A percentile compares a stretch with the other conserved stretches of the same genome.
These are phyloP conservation scores for Kwoniella dejecticola DNA, from an alignment of 768 basidiomycete genomes.

Conservation along the genomic window DNA sequence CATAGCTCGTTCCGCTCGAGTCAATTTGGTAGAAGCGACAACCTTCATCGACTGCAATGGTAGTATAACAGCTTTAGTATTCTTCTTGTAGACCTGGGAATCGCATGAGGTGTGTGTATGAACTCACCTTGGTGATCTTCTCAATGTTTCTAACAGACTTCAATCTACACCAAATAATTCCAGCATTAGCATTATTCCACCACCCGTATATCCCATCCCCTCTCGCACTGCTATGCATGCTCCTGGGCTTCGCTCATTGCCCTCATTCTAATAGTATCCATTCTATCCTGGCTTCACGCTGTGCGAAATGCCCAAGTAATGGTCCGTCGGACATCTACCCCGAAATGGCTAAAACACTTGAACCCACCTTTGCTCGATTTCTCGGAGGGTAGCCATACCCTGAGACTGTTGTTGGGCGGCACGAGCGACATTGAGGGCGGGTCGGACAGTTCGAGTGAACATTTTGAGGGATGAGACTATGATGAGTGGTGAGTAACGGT, in stretches of 20 bases:
- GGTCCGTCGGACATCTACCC: conserved; percentile 6
- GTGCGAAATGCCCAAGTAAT: background rate
- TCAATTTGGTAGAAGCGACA: conserved; percentile 96
- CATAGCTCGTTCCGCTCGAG: conserved; percentile 95
- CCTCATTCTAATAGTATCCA: too few relatives aligned
- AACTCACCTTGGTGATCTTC: conserved; percentile 95
- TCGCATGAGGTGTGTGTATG: too few relatives aligned
- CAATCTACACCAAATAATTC: conserved; percentile 60
- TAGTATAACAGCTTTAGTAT: background rate
- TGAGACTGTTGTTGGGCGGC: conserved; percentile 36
- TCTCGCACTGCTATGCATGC: background rate
- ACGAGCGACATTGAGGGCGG: conserved; percentile 41
- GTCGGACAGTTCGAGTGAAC: conserved; percentile 69
- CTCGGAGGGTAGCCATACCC: conserved; percentile 84
- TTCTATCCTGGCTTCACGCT: background rate
- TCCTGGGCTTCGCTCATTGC: too few relatives aligned
- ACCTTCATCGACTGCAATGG: conserved; percentile 90
- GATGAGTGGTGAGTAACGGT: conserved; percentile 46
- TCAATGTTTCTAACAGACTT: conserved; percentile 93
- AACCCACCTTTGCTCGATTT: conserved; percentile 80
- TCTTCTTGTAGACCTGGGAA: too few relatives aligned
- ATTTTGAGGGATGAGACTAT: conserved; percentile 24
- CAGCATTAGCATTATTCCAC: conserved; percentile 4
- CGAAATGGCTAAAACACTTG: conserved; percentile 5
- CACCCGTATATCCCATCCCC: background rate